Evolutionary conservation across 1,284 basidiomycete species (phyloP), one percentile per base, ranked within the genome.

Genomic region (Cryptococcus neoformans): DNA sequence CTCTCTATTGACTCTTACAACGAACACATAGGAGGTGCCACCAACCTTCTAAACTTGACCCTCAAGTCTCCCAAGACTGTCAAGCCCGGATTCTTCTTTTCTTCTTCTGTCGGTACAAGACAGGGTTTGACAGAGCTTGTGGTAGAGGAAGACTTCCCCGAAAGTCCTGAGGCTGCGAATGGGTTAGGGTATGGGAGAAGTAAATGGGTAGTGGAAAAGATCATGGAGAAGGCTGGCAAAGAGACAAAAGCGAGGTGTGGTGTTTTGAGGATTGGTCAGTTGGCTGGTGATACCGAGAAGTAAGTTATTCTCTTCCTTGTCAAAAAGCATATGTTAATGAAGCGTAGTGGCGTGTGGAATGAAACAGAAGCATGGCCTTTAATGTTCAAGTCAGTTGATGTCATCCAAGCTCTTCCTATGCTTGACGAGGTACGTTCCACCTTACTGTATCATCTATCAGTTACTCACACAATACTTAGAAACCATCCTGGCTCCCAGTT

Each of bases 151-250:
- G 59, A 56, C 17, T 74, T 73, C 58, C 55, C 71, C 1, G 59
- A 64, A 36, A 51, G 51, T 14, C 74, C 74, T 6, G 49, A 51
- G 0, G 67, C 67, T 0, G 72, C 72, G 3, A 69, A 60, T 7
- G 60, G 59, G 3, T 82, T 84, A 54, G 84, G 84, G 28, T 86
- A 86, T 62, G 84, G 82, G 5, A 68, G 81, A 51, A 79, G 73
- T 53, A 87, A 87, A 66, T 86, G 84, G 84, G 82, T 85, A 0
- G 81, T 81, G 0, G 85, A 87, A 75, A 82, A 82, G 63, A 55
- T 86, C 0, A 82, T 82, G 62, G 76, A 82, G 62, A 42, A 80
- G 76, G 37, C 74, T 66, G 35, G 67, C 63, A 40, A 64, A 60
- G 44, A 78, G 64, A 36, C 67, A 62, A 5, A 51, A 6, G 68